Evolutionary conservation across 345 rosid species (phyloP).

Genomic region (Barbarea vulgaris): DNA sequence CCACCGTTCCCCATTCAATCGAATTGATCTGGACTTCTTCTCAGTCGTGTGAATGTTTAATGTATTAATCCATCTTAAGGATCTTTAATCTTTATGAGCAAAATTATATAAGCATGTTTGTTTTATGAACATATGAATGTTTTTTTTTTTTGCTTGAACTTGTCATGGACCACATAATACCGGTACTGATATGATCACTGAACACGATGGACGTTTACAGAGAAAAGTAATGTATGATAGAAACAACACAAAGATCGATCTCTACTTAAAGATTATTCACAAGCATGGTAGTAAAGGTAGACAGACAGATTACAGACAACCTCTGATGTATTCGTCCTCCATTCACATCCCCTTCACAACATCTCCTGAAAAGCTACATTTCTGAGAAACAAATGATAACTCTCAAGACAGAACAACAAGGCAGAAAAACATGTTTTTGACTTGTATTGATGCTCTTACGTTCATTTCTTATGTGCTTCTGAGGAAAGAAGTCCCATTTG

Average conservation of each 20-base stretch:
- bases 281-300: conserved; percentile 9
- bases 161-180: not conserved
- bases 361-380: conserved; percentile 13
- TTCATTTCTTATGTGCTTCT: conserved; percentile 44
- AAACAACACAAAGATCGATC: not conserved
- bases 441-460: not conserved
- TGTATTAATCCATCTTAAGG: conserved; percentile 10
- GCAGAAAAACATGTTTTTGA: conserved; percentile 10
- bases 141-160: not conserved
- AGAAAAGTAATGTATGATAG: not conserved
- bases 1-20: conserved; percentile 2
- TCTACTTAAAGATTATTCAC: conserved; percentile 21
- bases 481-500: conserved; percentile 80
- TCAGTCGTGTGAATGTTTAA: conserved; percentile 15
- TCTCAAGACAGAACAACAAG: conserved; percentile 1
- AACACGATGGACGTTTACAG: not conserved
- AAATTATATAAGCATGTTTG: not conserved
- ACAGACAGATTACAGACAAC: not conserved
- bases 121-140: not conserved
- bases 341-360: conserved; percentile 6
- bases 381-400: conserved; percentile 16
- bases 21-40: not conserved
- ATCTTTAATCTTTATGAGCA: not conserved
- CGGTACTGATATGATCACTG: not conserved
- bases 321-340: conserved; percentile 8